Conservation (phyloP, 2,329 filamentous ascomycete genomes). For the Fonsecaea pedrosoi region DNA sequence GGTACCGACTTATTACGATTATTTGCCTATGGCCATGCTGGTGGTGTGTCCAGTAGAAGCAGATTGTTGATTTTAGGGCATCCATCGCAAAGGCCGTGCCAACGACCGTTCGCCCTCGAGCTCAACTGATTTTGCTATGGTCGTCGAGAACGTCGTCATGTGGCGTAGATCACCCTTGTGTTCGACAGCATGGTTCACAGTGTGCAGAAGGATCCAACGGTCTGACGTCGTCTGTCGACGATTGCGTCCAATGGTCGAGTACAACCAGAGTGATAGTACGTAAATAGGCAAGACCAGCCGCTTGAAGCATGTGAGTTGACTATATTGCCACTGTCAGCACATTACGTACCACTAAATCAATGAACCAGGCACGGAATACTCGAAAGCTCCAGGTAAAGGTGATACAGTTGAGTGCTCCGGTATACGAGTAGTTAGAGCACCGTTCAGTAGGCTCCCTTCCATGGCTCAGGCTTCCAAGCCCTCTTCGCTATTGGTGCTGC, state of each 20-base stretch:
- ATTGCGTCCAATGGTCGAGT: neutral
- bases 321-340: slow-evolving; percentile 1
- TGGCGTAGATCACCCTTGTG: slow-evolving; percentile 8
- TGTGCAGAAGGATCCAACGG: slow-evolving; percentile 8
- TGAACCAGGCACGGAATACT: neutral
- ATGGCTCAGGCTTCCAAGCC: neutral
- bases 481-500: neutral
- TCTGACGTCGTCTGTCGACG: neutral
- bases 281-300: neutral
- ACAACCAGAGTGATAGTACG: neutral
- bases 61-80: neutral
- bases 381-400: neutral
- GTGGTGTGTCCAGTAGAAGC: neutral
- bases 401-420: neutral
- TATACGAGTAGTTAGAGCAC: neutral
- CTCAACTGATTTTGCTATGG: slow-evolving; percentile 5
- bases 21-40: neutral
- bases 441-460: slow-evolving; percentile 1
- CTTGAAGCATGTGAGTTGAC: neutral
- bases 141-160: neutral
- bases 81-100: neutral
- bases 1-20: neutral
- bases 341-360: neutral
- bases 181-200: neutral
- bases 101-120: neutral